These are phyloP conservation scores for Pseudogymnoascus sp. DNA, from an alignment of 2,329 filamentous ascomycete species.

Conservation along the genomic window DNA sequence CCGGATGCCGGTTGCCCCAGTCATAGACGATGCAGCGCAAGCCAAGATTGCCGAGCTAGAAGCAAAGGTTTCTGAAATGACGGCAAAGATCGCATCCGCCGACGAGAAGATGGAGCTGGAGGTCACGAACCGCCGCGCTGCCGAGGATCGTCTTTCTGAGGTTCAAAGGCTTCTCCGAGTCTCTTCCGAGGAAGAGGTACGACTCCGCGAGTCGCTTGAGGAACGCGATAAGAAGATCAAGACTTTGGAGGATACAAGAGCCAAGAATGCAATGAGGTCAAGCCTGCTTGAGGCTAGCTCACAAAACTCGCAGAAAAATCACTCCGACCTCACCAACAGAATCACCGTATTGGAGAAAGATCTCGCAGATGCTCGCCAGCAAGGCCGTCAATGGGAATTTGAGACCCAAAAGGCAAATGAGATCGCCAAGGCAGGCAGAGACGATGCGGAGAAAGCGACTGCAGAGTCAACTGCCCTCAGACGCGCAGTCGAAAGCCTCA, in stretches of 20 bases:
- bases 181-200: constrained; percentile 60
- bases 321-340: constrained; percentile 49
- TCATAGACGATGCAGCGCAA: constrained; percentile 33
- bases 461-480: constrained; percentile 65
- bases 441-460: constrained; percentile 49
- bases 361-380: constrained; percentile 47
- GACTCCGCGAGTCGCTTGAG: constrained; percentile 57
- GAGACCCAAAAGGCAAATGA: constrained; percentile 55
- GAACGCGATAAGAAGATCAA: constrained; percentile 63
- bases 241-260: constrained; percentile 47
- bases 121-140: constrained; percentile 52
- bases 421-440: constrained; percentile 57
- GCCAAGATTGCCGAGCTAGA: constrained; percentile 25
- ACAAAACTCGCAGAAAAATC: constrained; percentile 45
- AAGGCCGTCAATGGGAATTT: constrained; percentile 52
- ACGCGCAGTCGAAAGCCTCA: constrained; percentile 64
- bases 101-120: constrained; percentile 60
- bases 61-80: constrained; percentile 58
- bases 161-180: constrained; percentile 62
- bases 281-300: constrained; percentile 64
- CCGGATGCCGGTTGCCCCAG: constrained; percentile 44
- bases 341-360: constrained; percentile 48
- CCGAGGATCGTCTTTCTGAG: constrained; percentile 66
- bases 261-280: constrained; percentile 53
- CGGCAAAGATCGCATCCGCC: constrained; percentile 57